phyloP scores from a whole-genome alignment of 2,329 filamentous ascomycete species.

The Grosmannia serpens region DNA sequence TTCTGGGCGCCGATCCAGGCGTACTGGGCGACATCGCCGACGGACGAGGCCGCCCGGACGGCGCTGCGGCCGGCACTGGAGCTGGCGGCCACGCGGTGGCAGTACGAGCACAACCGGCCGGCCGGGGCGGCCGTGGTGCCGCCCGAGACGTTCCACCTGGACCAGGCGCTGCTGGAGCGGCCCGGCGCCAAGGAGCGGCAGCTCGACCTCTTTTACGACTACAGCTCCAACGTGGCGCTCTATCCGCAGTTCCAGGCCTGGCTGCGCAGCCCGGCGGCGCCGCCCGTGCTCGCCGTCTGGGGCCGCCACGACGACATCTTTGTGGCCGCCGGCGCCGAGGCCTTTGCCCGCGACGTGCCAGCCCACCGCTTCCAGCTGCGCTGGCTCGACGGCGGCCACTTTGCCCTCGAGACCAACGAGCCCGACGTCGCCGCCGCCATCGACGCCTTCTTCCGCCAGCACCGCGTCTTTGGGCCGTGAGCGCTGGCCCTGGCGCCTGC shows the following conservation, averaged over 20 bases:
- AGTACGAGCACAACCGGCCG: slow-evolving; percentile 30
- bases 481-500: too few relatives aligned
- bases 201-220: slow-evolving; percentile 45
- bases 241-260: slow-evolving; percentile 46
- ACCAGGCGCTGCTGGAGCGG: slow-evolving; percentile 38
- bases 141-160: slow-evolving; percentile 36
- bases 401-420: slow-evolving; percentile 31
- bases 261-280: slow-evolving; percentile 33
- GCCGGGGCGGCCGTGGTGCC: slow-evolving; percentile 21
- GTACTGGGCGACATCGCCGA: slow-evolving; percentile 31
- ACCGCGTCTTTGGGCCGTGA: slow-evolving; percentile 11
- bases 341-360: slow-evolving; percentile 35
- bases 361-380: slow-evolving; percentile 30
- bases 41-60: slow-evolving; percentile 17
- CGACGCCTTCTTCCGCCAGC: slow-evolving; percentile 17
- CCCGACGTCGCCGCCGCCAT: slow-evolving; percentile 17
- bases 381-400: slow-evolving; percentile 45
- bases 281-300: slow-evolving; percentile 44
- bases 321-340: slow-evolving; percentile 38
- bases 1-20: slow-evolving; percentile 38
- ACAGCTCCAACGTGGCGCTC: slow-evolving; percentile 39
- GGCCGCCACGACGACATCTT: slow-evolving; percentile 45
- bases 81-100: slow-evolving; percentile 27
- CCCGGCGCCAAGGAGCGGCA: slow-evolving; percentile 38
- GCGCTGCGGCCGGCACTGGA: slow-evolving; percentile 24